Evolutionary conservation across 768 basidiomycete species (phyloP).

Genomic region (Xanthoconium purpureum): DNA sequence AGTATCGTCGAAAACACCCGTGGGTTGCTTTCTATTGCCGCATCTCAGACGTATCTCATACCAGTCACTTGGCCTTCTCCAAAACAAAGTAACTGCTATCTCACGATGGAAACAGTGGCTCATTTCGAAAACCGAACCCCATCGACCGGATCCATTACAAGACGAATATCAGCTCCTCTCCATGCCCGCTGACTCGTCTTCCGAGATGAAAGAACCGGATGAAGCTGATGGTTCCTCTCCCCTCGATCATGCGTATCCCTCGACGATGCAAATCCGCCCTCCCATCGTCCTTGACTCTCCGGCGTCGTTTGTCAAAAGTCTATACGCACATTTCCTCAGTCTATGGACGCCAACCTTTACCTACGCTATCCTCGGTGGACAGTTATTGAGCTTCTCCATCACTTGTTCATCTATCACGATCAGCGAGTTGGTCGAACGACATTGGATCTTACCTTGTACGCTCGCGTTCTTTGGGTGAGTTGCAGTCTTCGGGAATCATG

Average conservation of each 20-base stretch:
- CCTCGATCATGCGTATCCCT: background rate
- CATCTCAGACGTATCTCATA: background rate
- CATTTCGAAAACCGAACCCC: background rate
- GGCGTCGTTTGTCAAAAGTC: conserved; percentile 10
- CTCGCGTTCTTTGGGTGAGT: conserved; percentile 78
- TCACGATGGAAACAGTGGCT: conserved; percentile 20
- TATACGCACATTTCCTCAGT: conserved; percentile 22
- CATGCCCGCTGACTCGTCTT: conserved; percentile 3
- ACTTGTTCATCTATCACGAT: conserved; percentile 56
- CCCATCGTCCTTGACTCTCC: conserved; percentile 21
- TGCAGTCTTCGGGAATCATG: background rate
- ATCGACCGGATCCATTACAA: conserved; percentile 12
- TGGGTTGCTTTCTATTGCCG: background rate
- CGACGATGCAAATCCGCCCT: conserved; percentile 12
- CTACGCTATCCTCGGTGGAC: conserved; percentile 28
- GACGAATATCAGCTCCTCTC: conserved; percentile 25
- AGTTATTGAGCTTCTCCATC: conserved; percentile 21
- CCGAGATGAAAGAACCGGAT: conserved; percentile 4
- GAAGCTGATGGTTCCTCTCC: conserved; percentile 1
- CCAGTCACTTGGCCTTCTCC: background rate
- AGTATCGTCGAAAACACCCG: conserved; percentile 1
- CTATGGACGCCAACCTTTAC: conserved; percentile 29
- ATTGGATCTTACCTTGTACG: conserved; percentile 73
- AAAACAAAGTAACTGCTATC: conserved; percentile 7
- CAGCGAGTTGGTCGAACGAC: conserved; percentile 60